phyloP scores from a whole-genome alignment of 192 early-diverging fungal genomes.

The Lobulomyces angularis region DNA sequence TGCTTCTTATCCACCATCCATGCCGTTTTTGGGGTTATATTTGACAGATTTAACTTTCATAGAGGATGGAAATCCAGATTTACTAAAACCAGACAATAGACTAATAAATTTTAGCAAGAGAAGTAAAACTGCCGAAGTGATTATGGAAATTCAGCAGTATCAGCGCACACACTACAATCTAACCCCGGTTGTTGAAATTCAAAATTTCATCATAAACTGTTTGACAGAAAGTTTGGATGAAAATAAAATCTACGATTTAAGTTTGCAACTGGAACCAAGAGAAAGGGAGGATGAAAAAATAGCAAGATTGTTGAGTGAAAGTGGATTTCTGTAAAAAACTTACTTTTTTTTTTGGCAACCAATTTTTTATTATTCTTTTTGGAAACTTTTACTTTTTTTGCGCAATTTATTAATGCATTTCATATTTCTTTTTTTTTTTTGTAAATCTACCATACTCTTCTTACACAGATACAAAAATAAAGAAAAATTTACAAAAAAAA shows the following conservation, averaged over 20 bases:
- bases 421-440: too few relatives aligned
- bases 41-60: conserved; percentile 84
- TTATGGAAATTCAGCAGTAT: conserved; percentile 80
- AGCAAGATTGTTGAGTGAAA: conserved; percentile 18
- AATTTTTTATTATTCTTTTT: too few relatives aligned
- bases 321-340: conserved; percentile 24
- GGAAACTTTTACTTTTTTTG: too few relatives aligned
- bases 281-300: conserved; percentile 35
- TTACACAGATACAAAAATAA: too few relatives aligned
- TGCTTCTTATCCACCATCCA: conserved; percentile 49
- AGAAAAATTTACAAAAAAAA: too few relatives aligned
- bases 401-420: too few relatives aligned
- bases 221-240: conserved; percentile 59
- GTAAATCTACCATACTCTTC: too few relatives aligned
- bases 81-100: conserved; percentile 19
- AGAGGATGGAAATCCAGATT: conserved; percentile 74
- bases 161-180: conserved; percentile 70
- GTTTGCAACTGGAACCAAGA: conserved; percentile 65
- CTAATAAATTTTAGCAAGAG: conserved; percentile 88
- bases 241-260: conserved; percentile 63
- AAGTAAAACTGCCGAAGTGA: conserved; percentile 72
- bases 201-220: conserved; percentile 50
- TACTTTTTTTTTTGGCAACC: too few relatives aligned
- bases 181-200: conserved; percentile 66
- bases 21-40: conserved; percentile 73